Evolutionary conservation across 2,329 filamentous ascomycete genomes (phyloP), one percentile per base, ranked within the genome.

Genomic region (Xylaria multiplex): DNA sequence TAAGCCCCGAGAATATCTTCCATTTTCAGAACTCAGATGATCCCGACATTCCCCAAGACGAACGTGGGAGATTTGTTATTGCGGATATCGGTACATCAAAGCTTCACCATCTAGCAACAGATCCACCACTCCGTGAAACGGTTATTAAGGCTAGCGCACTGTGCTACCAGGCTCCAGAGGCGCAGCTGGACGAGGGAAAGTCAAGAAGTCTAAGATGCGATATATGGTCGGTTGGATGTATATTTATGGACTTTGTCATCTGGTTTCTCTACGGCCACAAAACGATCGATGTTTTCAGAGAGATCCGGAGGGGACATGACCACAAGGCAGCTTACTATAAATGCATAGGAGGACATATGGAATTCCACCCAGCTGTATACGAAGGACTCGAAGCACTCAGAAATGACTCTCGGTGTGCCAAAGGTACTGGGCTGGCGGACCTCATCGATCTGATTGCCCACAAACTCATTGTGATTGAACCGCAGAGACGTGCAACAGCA

Each of bases 1-100:
- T 66, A 3, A 66, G 63, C 45, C 64, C 64, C 4, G 64, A 63
- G 37, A 66, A 66, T n/a, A 63, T 66, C 16, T 42, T 66, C 5
- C 42, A 56, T 19, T 66, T 66, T 22, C 13, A 35, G 11, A 32
- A 24, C 4, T 43, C 59, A 8, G 32, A 13, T 14, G n/a, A 49
- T 14, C 9, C 24, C 2, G 1, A 11, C 0, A 3, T 13, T 22
- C 35, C 6, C 1, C 1, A 60, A 6, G 9, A 11, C 3, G 9
- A 45, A 43, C 45, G 24, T 6, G 64, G 64, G 9, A 59, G n/a
- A 1, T 40, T 66, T 32, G 49, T 63, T 3, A 46, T 66, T 13
- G 54, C 64, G 9, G 64, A 66, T 37, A 54, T 66, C 3, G 64
- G 64, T n/a, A 43, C 63, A 3, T 66, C 64, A 6, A 50, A 32